Evolutionary conservation across 306 rosid species (phyloP), one percentile per base, ranked within the genome.

Genomic region (Rosa rugosa): DNA sequence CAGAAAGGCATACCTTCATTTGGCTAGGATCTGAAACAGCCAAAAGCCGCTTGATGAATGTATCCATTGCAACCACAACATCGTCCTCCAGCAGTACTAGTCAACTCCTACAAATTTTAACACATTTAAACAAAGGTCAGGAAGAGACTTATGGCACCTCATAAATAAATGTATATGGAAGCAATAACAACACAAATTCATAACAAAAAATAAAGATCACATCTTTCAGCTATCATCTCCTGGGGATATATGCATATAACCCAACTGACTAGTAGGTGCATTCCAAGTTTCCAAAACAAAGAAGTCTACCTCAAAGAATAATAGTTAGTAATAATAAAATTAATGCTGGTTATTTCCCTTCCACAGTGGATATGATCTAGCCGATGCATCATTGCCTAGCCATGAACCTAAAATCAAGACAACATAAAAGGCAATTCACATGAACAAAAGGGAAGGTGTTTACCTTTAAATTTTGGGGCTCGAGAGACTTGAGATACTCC

Each of bases 51-150:
- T 95, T 95, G 85, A 95, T 93, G 88, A 95, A 95, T 69, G 96
- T 90, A 74, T 95, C 93, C 99, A 93, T 93, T 0, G 99, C 98
- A 85, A 93, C 77, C 40, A 93, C 90, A 79, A 88, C 99, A 50
- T 95, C 99, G 75, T 95, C 99, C 99, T 69, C 99, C 99, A 44
- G 98, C 98, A 80, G 91, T 95, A 78, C 93, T 93, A 9, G 98
- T 93, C 84, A 95, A 85, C 13, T 93, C 97, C 99, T 95, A 84
- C 82, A 81, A 56, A 74, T 75, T 69, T 47, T 42, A 83, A 80
- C 27, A 54, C 60, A 7, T 11, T 34, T n/a, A 56, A 41, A 42
- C 73, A 17, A 36, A 51, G 22, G 65, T 51, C 66, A 64, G 16
- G 22, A 40, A 77, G 22, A 54, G 40, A 50, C 11, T 36, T 22